phyloP scores from a whole-genome alignment of 345 rosid genomes.

The Eucalyptus tenuipes region DNA sequence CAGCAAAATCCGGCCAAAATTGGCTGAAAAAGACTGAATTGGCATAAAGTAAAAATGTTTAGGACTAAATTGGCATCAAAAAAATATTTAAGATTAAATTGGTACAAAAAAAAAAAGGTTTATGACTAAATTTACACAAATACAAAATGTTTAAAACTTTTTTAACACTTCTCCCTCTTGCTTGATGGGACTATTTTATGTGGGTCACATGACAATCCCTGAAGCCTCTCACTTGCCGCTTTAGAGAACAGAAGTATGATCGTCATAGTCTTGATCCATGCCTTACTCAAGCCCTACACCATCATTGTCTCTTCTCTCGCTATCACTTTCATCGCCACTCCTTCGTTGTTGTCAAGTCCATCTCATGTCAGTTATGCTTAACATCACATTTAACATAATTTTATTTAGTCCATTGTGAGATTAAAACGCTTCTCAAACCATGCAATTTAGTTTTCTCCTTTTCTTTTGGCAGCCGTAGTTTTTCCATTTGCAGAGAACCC shows the following conservation, averaged over 20 bases:
- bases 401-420: not conserved
- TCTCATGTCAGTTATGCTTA: conserved; percentile 21
- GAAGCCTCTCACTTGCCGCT: conserved; percentile 16
- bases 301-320: conserved; percentile 59
- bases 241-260: conserved; percentile 47
- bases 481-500: conserved; percentile 39
- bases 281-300: conserved; percentile 58
- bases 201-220: not conserved
- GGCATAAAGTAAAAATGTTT: too few species aligned
- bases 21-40: too few species aligned
- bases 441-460: not conserved
- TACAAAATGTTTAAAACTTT: too few species aligned
- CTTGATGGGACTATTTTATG: conserved; percentile 14
- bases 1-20: too few species aligned
- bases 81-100: too few species aligned
- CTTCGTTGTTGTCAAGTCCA: conserved; percentile 58
- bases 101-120: too few species aligned
- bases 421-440: not conserved
- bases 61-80: too few species aligned
- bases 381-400: not conserved
- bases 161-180: too few species aligned
- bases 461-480: conserved; percentile 23
- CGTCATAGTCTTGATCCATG: conserved; percentile 22
- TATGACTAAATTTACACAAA: too few species aligned
- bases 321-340: conserved; percentile 83